Base-by-base conservation (phyloP, 1,139 yeast species). In the Sugiyamaella xylanicola region DNA sequence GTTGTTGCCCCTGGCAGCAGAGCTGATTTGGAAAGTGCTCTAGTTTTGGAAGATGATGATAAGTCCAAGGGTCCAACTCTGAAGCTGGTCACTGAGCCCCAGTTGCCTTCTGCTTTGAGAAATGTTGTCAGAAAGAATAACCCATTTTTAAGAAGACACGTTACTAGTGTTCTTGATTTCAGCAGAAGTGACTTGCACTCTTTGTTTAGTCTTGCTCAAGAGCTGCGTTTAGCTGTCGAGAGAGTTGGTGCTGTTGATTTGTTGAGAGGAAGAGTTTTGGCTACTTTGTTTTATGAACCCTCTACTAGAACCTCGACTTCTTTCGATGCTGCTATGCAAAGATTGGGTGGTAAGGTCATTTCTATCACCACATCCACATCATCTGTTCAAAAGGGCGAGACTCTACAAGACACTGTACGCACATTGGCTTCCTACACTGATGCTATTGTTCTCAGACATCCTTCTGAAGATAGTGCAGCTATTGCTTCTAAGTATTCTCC, bases 241-340 rank as follows among this genome's bases (percentile, higher is more conserved):
- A 87, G 98, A 76, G 88, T 86, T 69, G 99, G 99, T 67, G 95
- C 90, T 55, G 78, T 95, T 72, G 97, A 93, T 72, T 74, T 95
- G 60, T 82, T 93, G 75, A 82, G 85, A 74, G 96, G 98, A 60
- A 85, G 96, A 70, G 85, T 95, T 54, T 79, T 95, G 70, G 90
- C 97, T 52, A 93, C 98, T 21, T 86, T 95, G 80, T 95, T 95
- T 78, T 95, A 91, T 73, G 99, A 95, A 77, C 99, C 99, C 66
- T 90, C 97, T 9, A 95, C 99, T 48, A 84, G 99, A 75, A 95
- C 99, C 32, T 83, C 95, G 16, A 85, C 97, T 21, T 92, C 98
- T 1, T 95, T 95, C 72, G 96, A 95, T 73, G 97, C 97, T 66
- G 99, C 99, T 60, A 95, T 95, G 99, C 98, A 95, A 80, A 87